Conservation (phyloP, 176 grass and related monocot species). For the Pontederia paniculata region DNA sequence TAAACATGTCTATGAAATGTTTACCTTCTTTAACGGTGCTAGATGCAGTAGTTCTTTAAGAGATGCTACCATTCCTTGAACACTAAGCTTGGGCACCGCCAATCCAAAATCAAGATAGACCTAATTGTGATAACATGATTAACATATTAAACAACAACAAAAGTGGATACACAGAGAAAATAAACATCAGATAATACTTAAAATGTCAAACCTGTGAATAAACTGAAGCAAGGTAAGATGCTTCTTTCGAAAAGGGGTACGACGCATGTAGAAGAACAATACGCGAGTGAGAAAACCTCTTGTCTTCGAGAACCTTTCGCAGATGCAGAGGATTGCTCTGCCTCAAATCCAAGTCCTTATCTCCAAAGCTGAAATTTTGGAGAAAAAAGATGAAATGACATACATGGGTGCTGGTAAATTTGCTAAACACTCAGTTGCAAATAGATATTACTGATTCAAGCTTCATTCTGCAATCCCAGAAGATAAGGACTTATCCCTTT, state of each 20-base stretch:
- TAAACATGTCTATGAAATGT: conserved; percentile 1
- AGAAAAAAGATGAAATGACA: neutral
- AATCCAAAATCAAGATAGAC: conserved; percentile 99
- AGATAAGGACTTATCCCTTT: too few relatives aligned
- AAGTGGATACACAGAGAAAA: neutral
- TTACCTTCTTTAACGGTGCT: conserved; percentile 83
- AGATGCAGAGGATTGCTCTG: conserved; percentile 87
- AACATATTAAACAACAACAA: conserved; percentile 18
- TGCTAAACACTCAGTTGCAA: too few relatives aligned
- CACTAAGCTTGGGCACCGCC: conserved; percentile 88
- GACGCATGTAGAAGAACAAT: conserved; percentile 98
- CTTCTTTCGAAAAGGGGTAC: conserved; percentile 98
- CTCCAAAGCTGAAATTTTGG: conserved; percentile 70
- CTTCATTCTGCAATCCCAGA: too few relatives aligned
- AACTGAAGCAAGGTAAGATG: conserved; percentile 95
- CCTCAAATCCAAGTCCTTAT: conserved; percentile 84
- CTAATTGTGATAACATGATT: conserved; percentile 28
- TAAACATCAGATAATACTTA: neutral
- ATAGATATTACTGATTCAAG: too few relatives aligned
- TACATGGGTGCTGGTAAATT: neutral
- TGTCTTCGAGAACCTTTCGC: conserved; percentile 61
- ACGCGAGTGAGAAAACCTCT: conserved; percentile 63
- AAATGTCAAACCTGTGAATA: conserved; percentile 66
- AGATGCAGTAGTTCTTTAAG: conserved; percentile 81
- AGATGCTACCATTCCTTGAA: conserved; percentile 86